Evolutionary conservation across 257 asterid species (phyloP), one percentile per base, ranked within the genome.

Genomic region (Solanum rostratum): DNA sequence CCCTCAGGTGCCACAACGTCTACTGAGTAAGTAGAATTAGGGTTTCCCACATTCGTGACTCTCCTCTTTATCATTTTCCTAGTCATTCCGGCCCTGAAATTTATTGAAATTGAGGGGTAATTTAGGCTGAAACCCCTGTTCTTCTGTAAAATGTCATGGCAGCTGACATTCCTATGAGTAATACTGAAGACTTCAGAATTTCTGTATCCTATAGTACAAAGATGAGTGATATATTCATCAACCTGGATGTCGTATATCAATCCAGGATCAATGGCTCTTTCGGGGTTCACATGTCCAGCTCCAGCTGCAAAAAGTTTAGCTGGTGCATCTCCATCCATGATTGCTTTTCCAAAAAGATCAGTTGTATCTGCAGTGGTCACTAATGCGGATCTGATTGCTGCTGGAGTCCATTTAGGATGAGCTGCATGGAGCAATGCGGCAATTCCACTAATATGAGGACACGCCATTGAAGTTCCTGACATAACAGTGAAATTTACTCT

Each of bases 381-480:
- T n/a, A 96, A 92, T 2, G 99, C 98, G 1, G 99, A 96, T 85
- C 85, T 94, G 60, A 93, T 88, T 5, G 97, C 96, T 0, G 96
- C 97, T 1, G 97, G 97, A 54, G 92, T 90, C 98, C 97, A 96
- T 52, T 87, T 91, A 15, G 97, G 98, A 84, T 96, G 90, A 80
- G 92, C 93, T 0, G 99, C 89, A 84, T 53, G 97, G 53, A 96
- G 81, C 81, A 94, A 89, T 49, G 98, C 97, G 6, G 97, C 90
- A 41, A 96, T 90, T 52, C 97, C 97, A 29, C 99, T 92, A 73
- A 91, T 96, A 80, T 96, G 98, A 29, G 99, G 98, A 81, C 99
- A 94, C 10, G 98, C 93, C 99, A 96, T 96, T 88, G 99, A 96
- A 69, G 98, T 96, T 70, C 99, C 98, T 1, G 99, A 96, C 98